Base-by-base conservation (phyloP, 768 basidiomycete genomes). In the Pulveroboletus sp. region DNA sequence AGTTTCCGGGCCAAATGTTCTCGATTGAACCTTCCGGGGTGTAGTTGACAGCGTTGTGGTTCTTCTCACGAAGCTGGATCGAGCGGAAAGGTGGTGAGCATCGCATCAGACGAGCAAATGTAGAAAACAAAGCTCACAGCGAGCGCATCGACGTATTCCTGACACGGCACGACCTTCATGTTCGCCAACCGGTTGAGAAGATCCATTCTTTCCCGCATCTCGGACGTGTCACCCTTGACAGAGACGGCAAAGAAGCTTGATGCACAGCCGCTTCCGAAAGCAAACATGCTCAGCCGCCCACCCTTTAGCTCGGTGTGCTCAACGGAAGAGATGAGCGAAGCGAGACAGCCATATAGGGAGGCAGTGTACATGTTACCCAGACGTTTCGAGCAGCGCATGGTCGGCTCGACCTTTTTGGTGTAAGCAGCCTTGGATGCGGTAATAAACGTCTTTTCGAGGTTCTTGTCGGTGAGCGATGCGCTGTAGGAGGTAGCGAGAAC, bases 361-460 rank as follows among this genome's bases (percentile, higher is more conserved):
- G 87, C 96, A 11, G 96, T 95, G 79, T 99, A 97, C 87, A 93
- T 95, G 82, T 99, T 98, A 13, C 96, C 96, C 57, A 95, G 82
- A 39, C 93, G 84, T 64, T 83, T 81, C 26, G 93, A 92, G 74
- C 86, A 88, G 49, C 84, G 82, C 82, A 95, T 93, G 24, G 76
- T 78, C 8, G 92, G 89, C 56, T 82, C 82, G 17, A 93, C 86
- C 63, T 85, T 84, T 55, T 78, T 72, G 51, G 79, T 77, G 71
- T 92, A 96, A 17, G 79, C 76, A 8, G 77, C 69, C 66, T 93
- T 91, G 49, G 87, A 84, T 49, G 84, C 73, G n/a, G 69, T 71
- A 43, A 96, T 80, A 73, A 99, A 96, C 7, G 87, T 83, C 79
- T 97, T 97, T 71, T 99, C 96, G 59, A 97, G 81, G 59, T 75